Conservation (phyloP, 495 filamentous ascomycete species). For the Lindgomyces ingoldianus region DNA sequence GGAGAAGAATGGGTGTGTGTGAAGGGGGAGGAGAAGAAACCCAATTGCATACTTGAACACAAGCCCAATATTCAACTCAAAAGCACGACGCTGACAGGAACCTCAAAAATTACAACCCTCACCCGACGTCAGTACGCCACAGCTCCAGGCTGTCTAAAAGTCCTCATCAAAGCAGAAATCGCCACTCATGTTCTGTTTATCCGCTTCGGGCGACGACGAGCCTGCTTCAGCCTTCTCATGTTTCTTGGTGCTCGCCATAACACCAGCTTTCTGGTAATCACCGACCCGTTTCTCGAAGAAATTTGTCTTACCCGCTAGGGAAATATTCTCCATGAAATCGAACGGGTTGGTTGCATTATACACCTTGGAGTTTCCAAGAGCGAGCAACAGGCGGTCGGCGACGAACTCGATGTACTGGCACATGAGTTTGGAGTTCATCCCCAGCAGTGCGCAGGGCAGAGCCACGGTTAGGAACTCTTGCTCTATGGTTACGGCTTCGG, state of each 20-base stretch:
- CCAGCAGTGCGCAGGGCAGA: conserved; percentile 85
- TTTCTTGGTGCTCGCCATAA: conserved; percentile 94
- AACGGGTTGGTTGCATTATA: conserved; percentile 95
- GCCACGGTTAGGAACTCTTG: conserved; percentile 98
- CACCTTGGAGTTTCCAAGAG: conserved; percentile 89
- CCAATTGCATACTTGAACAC: background rate
- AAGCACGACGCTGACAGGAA: no score
- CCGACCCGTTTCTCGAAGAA: conserved; percentile 99
- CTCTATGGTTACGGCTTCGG: conserved; percentile 91
- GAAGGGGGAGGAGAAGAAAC: background rate
- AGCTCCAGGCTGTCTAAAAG: conserved; percentile 64
- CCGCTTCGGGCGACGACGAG: conserved; percentile 39
- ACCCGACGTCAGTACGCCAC: no score
- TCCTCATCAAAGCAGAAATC: conserved; percentile 96
- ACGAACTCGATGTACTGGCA: conserved; percentile 99
- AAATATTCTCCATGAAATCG: conserved; percentile 99
- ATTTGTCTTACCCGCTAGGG: conserved; percentile 97
- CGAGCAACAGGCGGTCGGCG: conserved; percentile 87
- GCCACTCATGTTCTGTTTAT: conserved; percentile 60
- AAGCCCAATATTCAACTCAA: background rate
- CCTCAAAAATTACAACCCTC: no score
- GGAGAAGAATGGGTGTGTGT: conserved; percentile 23
- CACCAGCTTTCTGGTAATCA: conserved; percentile 99
- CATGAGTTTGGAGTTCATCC: conserved; percentile 97
- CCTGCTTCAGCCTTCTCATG: conserved; percentile 52